These are phyloP conservation scores for Neurospora cerealis DNA, from an alignment of 495 filamentous ascomycete genomes.

Conservation along the genomic window DNA sequence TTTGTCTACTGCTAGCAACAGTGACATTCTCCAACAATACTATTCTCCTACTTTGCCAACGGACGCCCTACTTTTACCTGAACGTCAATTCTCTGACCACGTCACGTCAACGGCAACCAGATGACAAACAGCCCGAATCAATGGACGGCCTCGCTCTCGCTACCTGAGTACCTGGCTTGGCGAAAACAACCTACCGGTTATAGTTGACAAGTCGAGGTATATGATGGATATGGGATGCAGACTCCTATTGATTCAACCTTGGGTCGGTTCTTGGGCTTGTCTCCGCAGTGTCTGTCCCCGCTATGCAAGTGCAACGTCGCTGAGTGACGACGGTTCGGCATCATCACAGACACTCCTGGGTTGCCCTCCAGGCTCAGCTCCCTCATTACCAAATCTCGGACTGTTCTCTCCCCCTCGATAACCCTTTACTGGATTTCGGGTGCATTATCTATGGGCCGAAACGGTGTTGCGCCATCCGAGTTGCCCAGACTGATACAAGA, in stretches of 20 bases:
- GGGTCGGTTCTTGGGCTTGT: not conserved
- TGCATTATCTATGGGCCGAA: not conserved
- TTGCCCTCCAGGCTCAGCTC: not conserved
- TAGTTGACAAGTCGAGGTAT: not conserved
- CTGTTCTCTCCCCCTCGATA: not conserved
- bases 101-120: not conserved
- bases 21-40: not conserved
- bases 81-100: not conserved
- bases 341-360: not conserved
- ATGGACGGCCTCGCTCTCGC: not conserved
- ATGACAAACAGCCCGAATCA: not conserved
- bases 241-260: not conserved
- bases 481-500: not conserved
- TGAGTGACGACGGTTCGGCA: not conserved
- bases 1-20: not conserved
- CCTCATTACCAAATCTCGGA: not conserved
- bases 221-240: not conserved
- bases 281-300: not conserved
- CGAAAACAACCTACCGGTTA: not conserved
- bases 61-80: not conserved
- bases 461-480: not conserved
- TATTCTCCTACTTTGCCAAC: not conserved
- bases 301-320: not conserved
- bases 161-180: not conserved
- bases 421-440: not conserved